A percentile compares a stretch with the other conserved stretches of the same genome.
phyloP scores from a whole-genome alignment of 2,329 filamentous ascomycete genomes.

The Chrysoporthe cubensis region DNA sequence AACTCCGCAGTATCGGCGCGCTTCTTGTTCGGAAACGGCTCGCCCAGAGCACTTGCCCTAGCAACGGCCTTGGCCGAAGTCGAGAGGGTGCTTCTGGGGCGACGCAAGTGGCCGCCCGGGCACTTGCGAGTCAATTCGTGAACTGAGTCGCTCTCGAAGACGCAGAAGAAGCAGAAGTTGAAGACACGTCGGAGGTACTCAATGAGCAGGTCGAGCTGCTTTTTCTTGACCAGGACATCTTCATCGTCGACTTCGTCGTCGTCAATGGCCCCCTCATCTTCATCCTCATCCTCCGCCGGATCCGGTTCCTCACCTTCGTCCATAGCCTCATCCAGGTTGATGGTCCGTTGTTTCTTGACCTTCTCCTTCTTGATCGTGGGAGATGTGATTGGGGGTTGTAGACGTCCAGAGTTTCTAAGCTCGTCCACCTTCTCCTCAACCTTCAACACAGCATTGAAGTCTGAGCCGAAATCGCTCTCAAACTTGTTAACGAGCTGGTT shows the following conservation, averaged over 20 bases:
- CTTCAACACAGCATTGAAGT: slow-evolving; percentile 76
- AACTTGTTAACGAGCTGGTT: slow-evolving; percentile 82
- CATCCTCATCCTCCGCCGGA: slow-evolving; percentile 76
- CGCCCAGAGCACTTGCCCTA: slow-evolving; percentile 78
- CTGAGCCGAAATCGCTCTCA: slow-evolving; percentile 79
- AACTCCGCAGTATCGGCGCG: slow-evolving; percentile 66
- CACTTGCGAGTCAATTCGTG: slow-evolving; percentile 96
- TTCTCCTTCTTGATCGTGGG: slow-evolving; percentile 59
- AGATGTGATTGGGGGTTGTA: slow-evolving; percentile 67
- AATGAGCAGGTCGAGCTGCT: slow-evolving; percentile 92
- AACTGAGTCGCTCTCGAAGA: slow-evolving; percentile 96
- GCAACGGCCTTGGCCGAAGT: slow-evolving; percentile 83
- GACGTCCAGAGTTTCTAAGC: slow-evolving; percentile 72
- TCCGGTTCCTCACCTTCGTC: slow-evolving; percentile 67
- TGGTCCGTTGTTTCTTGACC: slow-evolving; percentile 60
- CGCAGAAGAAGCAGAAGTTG: slow-evolving; percentile 99
- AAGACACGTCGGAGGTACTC: slow-evolving; percentile 96
- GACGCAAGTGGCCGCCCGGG: slow-evolving; percentile 92
- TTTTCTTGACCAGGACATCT: slow-evolving; percentile 89
- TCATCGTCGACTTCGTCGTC: slow-evolving; percentile 89
- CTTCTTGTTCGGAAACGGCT: slow-evolving; percentile 84
- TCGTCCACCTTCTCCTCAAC: slow-evolving; percentile 88
- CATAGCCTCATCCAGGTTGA: slow-evolving; percentile 64
- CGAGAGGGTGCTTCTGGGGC: slow-evolving; percentile 84
- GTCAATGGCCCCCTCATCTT: slow-evolving; percentile 78